These are phyloP conservation scores for Taxawa tesnikishii DNA, from an alignment of 2,329 filamentous ascomycete species.

Conservation along the genomic window DNA sequence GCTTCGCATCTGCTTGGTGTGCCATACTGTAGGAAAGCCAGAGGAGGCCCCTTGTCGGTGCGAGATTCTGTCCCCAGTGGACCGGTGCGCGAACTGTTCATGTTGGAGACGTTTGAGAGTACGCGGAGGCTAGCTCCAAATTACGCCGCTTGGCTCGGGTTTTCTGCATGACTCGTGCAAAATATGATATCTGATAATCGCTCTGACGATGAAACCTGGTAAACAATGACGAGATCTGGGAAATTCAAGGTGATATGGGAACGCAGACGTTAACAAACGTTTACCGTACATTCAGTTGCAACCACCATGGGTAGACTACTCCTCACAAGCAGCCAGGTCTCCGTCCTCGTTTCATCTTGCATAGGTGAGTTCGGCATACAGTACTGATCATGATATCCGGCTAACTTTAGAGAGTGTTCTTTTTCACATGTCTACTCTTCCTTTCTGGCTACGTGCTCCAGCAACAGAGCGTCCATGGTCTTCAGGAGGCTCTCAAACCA, in stretches of 20 bases:
- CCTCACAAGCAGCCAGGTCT: slow-evolving; percentile 59
- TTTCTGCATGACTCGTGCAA: no score
- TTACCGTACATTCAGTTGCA: no score
- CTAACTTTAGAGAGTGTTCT: slow-evolving; percentile 39
- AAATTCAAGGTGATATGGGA: no score
- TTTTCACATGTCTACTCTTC: slow-evolving; percentile 75
- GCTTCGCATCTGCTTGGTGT: slow-evolving; percentile 65
- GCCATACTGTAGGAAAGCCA: no score
- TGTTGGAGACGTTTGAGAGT: neutral
- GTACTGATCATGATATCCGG: slow-evolving; percentile 4
- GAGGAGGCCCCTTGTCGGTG: no score
- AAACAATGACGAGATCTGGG: no score
- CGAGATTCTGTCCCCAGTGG: no score
- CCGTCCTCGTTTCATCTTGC: slow-evolving; percentile 49
- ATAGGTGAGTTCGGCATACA: slow-evolving; percentile 40
- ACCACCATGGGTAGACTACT: no score
- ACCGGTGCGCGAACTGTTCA: neutral
- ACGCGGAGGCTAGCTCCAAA: neutral
- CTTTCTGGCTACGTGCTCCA: slow-evolving; percentile 79
- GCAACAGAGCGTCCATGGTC: slow-evolving; percentile 61
- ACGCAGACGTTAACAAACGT: no score
- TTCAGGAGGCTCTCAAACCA: slow-evolving; percentile 52
- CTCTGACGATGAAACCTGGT: no score
- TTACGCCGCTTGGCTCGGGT: no score
- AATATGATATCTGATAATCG: no score